Percentiles rank a stretch among this genome's conserved stretches.
These are phyloP conservation scores for Apiospora phragmitis DNA, from an alignment of 2,329 filamentous ascomycete species.

Conservation along the genomic window DNA sequence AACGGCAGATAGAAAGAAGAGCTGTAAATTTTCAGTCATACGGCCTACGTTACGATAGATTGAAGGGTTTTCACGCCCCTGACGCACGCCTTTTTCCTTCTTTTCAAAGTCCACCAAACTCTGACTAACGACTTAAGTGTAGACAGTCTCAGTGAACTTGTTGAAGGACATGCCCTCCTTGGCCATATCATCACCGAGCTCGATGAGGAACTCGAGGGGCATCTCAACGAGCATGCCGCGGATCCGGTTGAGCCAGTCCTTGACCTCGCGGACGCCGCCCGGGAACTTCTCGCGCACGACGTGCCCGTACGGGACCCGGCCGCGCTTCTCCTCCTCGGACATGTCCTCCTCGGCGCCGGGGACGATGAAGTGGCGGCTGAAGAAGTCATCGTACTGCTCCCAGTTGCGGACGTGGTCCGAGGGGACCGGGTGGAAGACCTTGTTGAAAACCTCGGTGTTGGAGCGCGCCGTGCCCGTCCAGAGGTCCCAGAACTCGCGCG, in stretches of 20 bases:
- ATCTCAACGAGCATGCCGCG: constrained; percentile 81
- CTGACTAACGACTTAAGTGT: constrained; percentile 49
- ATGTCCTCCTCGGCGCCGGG: constrained; percentile 41
- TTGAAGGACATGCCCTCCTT: constrained; percentile 77
- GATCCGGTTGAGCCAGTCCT: constrained; percentile 66
- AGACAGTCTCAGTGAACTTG: constrained; percentile 69
- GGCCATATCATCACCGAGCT: constrained; percentile 74
- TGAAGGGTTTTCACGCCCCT: background rate
- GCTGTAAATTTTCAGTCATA: background rate
- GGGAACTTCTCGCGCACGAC: constrained; percentile 79
- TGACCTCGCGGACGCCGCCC: constrained; percentile 71
- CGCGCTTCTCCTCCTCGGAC: constrained; percentile 42
- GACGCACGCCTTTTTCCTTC: background rate
- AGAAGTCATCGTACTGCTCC: constrained; percentile 74
- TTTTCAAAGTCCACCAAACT: background rate
- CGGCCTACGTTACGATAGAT: background rate
- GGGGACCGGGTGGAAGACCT: constrained; percentile 79
- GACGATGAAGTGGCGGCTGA: constrained; percentile 64
- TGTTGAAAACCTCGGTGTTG: constrained; percentile 80
- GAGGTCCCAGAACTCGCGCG: constrained; percentile 64
- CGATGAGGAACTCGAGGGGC: constrained; percentile 83
- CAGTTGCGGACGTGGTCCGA: constrained; percentile 68
- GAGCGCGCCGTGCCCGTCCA: constrained; percentile 73
- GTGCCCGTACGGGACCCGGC: constrained; percentile 77
- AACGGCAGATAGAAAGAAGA: background rate